phyloP scores from a whole-genome alignment of 164 flowering plant genomes.

The Annona squamosa region DNA sequence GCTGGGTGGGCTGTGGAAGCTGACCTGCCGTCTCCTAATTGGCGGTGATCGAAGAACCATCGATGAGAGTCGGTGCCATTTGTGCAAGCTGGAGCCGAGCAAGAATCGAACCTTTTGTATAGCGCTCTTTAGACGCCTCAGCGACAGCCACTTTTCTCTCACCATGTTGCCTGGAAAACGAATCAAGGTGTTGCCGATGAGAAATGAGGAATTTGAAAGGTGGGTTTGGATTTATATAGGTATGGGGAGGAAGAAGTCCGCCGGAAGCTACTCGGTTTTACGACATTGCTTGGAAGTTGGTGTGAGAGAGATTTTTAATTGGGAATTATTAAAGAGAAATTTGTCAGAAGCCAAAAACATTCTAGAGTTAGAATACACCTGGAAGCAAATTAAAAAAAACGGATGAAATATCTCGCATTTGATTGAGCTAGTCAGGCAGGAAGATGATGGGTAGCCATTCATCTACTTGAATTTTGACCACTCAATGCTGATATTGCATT shows the following conservation, averaged over 20 bases:
- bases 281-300: neutral
- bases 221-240: conserved; percentile 1
- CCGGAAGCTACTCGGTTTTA: neutral
- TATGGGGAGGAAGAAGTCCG: neutral
- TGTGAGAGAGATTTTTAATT: neutral
- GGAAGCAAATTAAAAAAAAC: too few relatives aligned
- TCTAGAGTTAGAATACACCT: too few relatives aligned
- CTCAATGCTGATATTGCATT: too few relatives aligned
- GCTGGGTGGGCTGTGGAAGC: conserved; percentile 29
- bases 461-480: too few relatives aligned
- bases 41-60: conserved; percentile 9
- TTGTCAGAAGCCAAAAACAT: too few relatives aligned
- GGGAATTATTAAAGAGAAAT: too few relatives aligned
- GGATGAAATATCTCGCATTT: too few relatives aligned
- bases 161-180: conserved; percentile 19
- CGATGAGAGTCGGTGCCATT: conserved; percentile 21
- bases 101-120: conserved; percentile 33
- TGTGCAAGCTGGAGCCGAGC: conserved; percentile 13
- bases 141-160: conserved; percentile 15
- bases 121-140: conserved; percentile 29
- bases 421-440: too few relatives aligned
- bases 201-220: neutral
- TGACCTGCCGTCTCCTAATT: conserved; percentile 9
- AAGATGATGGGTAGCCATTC: too few relatives aligned
- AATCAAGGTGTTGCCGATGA: neutral